Evolutionary conservation across 2,329 filamentous ascomycete species (phyloP).

Genomic region (Calonectria pteridis): DNA sequence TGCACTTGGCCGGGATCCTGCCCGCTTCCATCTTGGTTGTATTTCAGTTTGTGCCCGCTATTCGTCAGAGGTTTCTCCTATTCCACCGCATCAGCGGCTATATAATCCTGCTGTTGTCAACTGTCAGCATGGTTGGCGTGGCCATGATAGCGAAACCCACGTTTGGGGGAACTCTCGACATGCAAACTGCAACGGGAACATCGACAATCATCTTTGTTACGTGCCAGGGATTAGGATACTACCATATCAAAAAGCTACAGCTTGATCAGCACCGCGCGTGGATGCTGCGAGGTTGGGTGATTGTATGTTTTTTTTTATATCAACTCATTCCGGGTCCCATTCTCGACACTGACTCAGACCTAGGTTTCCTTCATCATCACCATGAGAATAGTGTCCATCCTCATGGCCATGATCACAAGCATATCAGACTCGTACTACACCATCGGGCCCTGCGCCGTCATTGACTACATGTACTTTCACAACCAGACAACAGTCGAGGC

Average conservation of each 20-base stretch:
- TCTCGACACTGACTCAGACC: not conserved
- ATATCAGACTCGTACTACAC: constrained; percentile 41
- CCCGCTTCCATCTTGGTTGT: constrained; percentile 58
- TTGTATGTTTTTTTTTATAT: constrained; percentile 44
- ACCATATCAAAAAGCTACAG: constrained; percentile 70
- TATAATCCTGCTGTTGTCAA: constrained; percentile 60
- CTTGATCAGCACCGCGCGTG: constrained; percentile 74
- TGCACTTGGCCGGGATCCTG: constrained; percentile 61
- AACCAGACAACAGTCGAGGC: constrained; percentile 44
- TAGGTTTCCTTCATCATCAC: constrained; percentile 66
- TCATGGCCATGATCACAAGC: constrained; percentile 55
- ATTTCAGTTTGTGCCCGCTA: constrained; percentile 62
- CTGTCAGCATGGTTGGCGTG: constrained; percentile 60
- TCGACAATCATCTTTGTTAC: constrained; percentile 59
- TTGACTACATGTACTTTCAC: constrained; percentile 55
- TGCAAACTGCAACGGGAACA: constrained; percentile 59
- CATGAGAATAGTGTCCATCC: constrained; percentile 60
- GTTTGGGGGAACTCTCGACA: constrained; percentile 67
- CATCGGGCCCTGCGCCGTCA: constrained; percentile 59
- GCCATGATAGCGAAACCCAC: constrained; percentile 64
- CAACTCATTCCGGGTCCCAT: not conserved
- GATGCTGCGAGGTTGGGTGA: constrained; percentile 70
- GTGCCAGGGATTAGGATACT: constrained; percentile 60
- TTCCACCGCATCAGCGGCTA: constrained; percentile 74
- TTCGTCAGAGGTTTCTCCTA: constrained; percentile 61